Evolutionary conservation across 192 early-diverging fungal species (phyloP).

Genomic region (Lunasporangiospora selenospora): DNA sequence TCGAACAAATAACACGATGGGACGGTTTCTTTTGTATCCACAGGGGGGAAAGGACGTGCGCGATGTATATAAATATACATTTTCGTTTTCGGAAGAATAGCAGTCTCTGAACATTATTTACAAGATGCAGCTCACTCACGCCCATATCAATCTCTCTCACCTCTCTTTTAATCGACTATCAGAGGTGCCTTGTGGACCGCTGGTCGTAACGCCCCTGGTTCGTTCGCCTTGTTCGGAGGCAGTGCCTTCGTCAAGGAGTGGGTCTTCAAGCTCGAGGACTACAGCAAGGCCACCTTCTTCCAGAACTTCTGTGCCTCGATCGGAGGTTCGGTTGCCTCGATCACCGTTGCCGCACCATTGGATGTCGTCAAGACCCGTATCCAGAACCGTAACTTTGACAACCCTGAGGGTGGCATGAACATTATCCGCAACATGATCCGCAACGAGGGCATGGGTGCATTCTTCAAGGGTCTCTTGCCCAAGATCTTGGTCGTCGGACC

Average conservation of each 20-base stretch:
- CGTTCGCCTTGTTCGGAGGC: conserved; percentile 95
- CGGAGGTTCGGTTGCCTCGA: conserved; percentile 92
- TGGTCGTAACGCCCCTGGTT: conserved; percentile 97
- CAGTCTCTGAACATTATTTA: not conserved
- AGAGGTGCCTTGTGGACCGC: conserved; percentile 96
- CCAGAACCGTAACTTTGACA: conserved; percentile 89
- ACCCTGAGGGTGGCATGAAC: conserved; percentile 85
- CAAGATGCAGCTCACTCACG: too few species aligned
- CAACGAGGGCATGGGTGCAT: conserved; percentile 89
- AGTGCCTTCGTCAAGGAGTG: conserved; percentile 95
- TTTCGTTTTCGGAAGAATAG: not conserved
- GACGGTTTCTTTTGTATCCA: too few species aligned
- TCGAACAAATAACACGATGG: too few species aligned
- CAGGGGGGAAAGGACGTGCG: too few species aligned
- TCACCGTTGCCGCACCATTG: conserved; percentile 94
- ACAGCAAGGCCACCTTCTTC: conserved; percentile 96
- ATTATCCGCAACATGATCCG: conserved; percentile 91
- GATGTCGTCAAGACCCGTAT: conserved; percentile 99
- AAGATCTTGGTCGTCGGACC: conserved; percentile 92
- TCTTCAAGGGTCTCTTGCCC: conserved; percentile 96
- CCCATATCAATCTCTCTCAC: too few species aligned
- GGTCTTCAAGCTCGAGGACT: conserved; percentile 89
- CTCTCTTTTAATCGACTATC: too few species aligned
- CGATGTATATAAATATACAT: not conserved
- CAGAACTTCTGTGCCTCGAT: conserved; percentile 98